phyloP scores from a whole-genome alignment of 805 yeast genomes.

The Schwanniomyces polymorphus region DNA sequence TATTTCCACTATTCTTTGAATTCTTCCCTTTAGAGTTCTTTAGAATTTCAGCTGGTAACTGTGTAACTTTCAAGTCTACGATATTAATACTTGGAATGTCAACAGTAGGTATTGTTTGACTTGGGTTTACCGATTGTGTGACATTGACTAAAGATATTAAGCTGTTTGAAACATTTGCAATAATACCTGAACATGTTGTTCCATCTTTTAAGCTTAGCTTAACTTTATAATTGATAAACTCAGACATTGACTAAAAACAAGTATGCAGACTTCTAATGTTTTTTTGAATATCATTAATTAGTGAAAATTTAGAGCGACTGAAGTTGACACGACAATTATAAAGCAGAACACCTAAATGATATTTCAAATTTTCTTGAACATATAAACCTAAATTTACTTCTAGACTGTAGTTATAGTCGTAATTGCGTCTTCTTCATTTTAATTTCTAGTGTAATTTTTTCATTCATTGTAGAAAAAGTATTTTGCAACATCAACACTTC shows the following conservation, averaged over 20 bases:
- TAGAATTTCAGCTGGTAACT: slow-evolving; percentile 42
- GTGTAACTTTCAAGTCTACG: slow-evolving; percentile 55
- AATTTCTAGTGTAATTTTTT: too few relatives aligned
- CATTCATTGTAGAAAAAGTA: too few relatives aligned
- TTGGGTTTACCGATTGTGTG: slow-evolving; percentile 12
- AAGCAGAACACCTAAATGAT: neutral
- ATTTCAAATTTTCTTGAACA: too few relatives aligned
- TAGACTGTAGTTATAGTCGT: too few relatives aligned
- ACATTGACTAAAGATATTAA: slow-evolving; percentile 26
- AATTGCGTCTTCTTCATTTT: too few relatives aligned
- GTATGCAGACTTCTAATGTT: neutral
- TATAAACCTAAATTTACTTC: too few relatives aligned
- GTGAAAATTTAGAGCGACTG: neutral
- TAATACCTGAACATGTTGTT: slow-evolving; percentile 30
- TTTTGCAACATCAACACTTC: too few relatives aligned
- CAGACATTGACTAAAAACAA: slow-evolving; percentile 25
- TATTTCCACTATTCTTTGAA: slow-evolving; percentile 13
- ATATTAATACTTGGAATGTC: slow-evolving; percentile 39
- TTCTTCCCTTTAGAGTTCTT: slow-evolving; percentile 16
- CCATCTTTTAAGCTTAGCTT: slow-evolving; percentile 40
- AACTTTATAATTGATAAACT: slow-evolving; percentile 43
- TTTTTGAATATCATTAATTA: neutral
- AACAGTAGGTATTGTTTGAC: slow-evolving; percentile 8
- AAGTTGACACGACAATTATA: neutral
- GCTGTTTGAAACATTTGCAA: slow-evolving; percentile 29